Conservation (phyloP, 768 basidiomycete species). For the Suillus hirtellus region DNA sequence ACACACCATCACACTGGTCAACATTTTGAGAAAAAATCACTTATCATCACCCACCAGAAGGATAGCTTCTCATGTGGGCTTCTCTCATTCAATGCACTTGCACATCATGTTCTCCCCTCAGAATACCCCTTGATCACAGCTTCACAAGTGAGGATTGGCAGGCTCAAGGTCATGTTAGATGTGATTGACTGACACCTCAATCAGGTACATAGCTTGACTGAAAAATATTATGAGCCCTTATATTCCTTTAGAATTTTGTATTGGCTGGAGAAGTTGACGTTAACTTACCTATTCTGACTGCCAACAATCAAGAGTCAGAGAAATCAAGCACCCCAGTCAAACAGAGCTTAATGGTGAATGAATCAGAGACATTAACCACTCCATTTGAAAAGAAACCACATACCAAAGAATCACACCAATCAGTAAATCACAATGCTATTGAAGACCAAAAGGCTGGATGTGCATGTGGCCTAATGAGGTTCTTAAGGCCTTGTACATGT, state of each 20-base stretch:
- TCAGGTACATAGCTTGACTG: neutral
- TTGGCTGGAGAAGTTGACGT: too few species aligned
- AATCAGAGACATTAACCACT: too few species aligned
- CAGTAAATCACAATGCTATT: neutral
- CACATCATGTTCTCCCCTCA: neutral
- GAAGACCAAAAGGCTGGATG: neutral
- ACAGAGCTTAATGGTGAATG: too few species aligned
- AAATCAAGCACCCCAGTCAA: too few species aligned
- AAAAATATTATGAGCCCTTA: too few species aligned
- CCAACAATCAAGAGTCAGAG: too few species aligned
- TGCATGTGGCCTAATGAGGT: neutral
- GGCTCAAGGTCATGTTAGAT: conserved; percentile 2
- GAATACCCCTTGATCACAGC: neutral
- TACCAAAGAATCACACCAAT: neutral
- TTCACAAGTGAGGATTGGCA: neutral
- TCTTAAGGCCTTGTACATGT: neutral
- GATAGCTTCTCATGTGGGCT: neutral
- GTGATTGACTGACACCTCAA: conserved; percentile 1
- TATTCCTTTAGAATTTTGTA: too few species aligned
- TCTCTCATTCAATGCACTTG: neutral
- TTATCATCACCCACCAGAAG: neutral
- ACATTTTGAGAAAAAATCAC: neutral
- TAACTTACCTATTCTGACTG: too few species aligned
- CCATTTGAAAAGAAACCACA: neutral
- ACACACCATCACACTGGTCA: conserved; percentile 5